These are phyloP conservation scores for Plasmodium billcollinsi DNA, from an alignment of 169 alveolate genomes.

Conservation along the genomic window DNA sequence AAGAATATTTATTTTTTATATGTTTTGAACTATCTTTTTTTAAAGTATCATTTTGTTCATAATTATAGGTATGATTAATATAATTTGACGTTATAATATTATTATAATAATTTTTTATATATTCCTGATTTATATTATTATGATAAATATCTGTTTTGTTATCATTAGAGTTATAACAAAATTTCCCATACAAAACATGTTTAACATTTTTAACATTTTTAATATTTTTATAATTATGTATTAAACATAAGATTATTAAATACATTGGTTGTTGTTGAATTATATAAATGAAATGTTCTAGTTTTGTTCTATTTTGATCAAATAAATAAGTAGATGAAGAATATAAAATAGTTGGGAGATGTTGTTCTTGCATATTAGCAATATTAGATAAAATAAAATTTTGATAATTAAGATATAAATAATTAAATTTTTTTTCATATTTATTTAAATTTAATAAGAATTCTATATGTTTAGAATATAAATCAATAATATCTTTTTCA, in stretches of 20 bases:
- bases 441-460: slow-evolving; percentile 75
- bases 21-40: background rate
- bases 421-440: slow-evolving; percentile 48
- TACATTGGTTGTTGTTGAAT: slow-evolving; percentile 82
- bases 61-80: slow-evolving; percentile 17
- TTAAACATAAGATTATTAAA: slow-evolving; percentile 46
- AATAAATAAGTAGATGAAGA: slow-evolving; percentile 15
- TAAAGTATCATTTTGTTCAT: background rate
- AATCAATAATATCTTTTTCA: slow-evolving; percentile 82
- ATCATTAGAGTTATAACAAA: background rate
- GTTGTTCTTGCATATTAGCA: slow-evolving; percentile 9
- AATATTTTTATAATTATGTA: slow-evolving; percentile 28
- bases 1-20: slow-evolving; percentile 9
- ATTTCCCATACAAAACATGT: background rate
- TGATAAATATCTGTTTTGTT: background rate
- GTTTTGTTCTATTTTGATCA: slow-evolving; percentile 13
- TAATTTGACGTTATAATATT: background rate
- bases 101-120: background rate
- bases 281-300: slow-evolving; percentile 63
- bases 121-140: background rate
- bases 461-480: slow-evolving; percentile 80
- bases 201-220: background rate
- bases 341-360: slow-evolving; percentile 30
- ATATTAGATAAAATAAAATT: slow-evolving; percentile 45
- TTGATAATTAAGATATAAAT: slow-evolving; percentile 74